Conservation (phyloP, 495 filamentous ascomycete species). For the Penicillium taxi region DNA sequence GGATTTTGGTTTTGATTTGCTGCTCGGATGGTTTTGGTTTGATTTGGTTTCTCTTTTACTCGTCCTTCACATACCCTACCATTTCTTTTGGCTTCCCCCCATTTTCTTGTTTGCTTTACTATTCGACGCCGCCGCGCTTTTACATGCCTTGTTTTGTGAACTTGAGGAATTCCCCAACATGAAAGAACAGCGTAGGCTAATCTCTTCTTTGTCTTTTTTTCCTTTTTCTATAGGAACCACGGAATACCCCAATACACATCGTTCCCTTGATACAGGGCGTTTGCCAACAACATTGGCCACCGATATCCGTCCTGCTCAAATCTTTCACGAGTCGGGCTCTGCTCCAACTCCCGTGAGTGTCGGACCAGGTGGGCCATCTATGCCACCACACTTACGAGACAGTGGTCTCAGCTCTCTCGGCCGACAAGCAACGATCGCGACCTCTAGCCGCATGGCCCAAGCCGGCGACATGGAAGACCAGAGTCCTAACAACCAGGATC, state of each 20-base stretch:
- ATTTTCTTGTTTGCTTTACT: slow-evolving; percentile 15
- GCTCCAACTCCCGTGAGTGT: slow-evolving; percentile 49
- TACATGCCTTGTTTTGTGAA: slow-evolving; percentile 15
- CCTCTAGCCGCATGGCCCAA: slow-evolving; percentile 28
- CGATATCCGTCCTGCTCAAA: slow-evolving; percentile 66
- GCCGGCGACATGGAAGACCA: slow-evolving; percentile 35
- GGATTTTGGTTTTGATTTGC: too few relatives aligned
- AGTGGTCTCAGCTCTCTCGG: slow-evolving; percentile 52
- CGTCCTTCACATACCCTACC: slow-evolving; percentile 16
- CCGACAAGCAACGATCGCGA: slow-evolving; percentile 33
- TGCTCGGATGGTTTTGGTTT: too few relatives aligned
- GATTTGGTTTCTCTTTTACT: slow-evolving; percentile 26
- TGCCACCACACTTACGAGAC: slow-evolving; percentile 61
- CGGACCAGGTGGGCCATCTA: slow-evolving; percentile 53
- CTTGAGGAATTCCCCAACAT: slow-evolving; percentile 11
- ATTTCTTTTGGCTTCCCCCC: slow-evolving; percentile 22
- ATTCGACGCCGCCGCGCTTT: slow-evolving; percentile 19
- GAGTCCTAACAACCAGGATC: slow-evolving; percentile 46
- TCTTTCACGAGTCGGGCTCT: slow-evolving; percentile 66
- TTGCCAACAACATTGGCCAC: slow-evolving; percentile 26
- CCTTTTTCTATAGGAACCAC: slow-evolving; percentile 29
- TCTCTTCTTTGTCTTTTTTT: slow-evolving; percentile 15
- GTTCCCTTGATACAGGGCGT: slow-evolving; percentile 17
- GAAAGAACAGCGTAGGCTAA: slow-evolving; percentile 40
- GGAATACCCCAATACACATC: slow-evolving; percentile 30